Base-by-base conservation (phyloP, 139 green algal species). In the Haematococcus lacustris region DNA sequence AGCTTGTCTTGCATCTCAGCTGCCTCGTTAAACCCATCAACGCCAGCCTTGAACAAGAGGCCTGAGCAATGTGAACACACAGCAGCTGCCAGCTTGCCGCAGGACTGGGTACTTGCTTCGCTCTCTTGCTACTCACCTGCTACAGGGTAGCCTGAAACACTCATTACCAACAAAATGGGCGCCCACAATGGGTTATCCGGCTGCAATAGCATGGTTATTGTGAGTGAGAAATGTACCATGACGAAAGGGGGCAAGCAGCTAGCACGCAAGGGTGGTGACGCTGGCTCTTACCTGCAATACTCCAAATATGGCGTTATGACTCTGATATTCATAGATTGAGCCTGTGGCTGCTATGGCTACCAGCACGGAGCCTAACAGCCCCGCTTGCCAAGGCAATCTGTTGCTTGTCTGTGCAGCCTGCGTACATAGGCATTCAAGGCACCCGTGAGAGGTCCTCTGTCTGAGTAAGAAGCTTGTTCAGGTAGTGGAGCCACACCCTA, bases 91-190 rank as follows among this genome's bases (percentile, higher is more conserved):
- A 59, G 21, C 21, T 59, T 59, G 47, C 47, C n/a, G n/a, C n/a
- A n/a, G n/a, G n/a, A n/a, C 41, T 43, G 37, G 35, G 40, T 23
- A 26, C 33, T 51, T 62, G 23, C 32, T 3, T 28, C 1, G 1
- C 66, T 4, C 47, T 68, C 1, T 26, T n/a, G 53, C 33, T 2
- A 37, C 59, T 39, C 66, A 88, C 84, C 87, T 50, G 90, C 68
- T 0, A 80, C 84, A 3, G 91, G 91, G 32, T 93, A 71, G 9
- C 91, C 91, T n/a, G 89, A 93, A 50, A 94, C 38, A 0, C 80
- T 88, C 83, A 97, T 91, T 33, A 90, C 73, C 28, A 86, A 79
- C 3, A 96, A 74, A 34, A 97, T 86, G n/a, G 90, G 90, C 0
- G 77, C 66, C 81, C 87, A 97, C 9, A 93, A 68, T 1, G 87